These are phyloP conservation scores for Nitzschia sp. DNA, from an alignment of 108 stramenopile genomes.

Conservation along the genomic window DNA sequence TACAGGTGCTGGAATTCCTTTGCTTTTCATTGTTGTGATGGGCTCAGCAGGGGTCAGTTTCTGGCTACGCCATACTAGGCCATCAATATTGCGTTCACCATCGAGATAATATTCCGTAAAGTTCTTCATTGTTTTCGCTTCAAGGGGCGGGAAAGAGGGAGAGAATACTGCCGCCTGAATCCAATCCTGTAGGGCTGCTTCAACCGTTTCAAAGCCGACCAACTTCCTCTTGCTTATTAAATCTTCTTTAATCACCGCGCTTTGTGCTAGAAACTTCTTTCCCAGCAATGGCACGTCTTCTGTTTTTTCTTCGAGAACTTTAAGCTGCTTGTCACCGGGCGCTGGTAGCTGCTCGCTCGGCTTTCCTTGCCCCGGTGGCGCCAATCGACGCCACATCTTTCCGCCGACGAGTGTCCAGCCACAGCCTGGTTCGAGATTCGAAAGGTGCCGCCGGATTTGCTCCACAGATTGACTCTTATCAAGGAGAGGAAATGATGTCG, in stretches of 20 bases:
- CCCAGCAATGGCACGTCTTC: background rate
- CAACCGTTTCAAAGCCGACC: slow-evolving; percentile 54
- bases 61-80: slow-evolving; percentile 46
- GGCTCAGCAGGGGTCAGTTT: background rate
- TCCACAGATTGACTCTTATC: background rate
- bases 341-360: background rate
- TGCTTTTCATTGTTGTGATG: background rate
- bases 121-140: slow-evolving; percentile 17
- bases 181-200: slow-evolving; percentile 69
- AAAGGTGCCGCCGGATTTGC: slow-evolving; percentile 11
- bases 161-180: slow-evolving; percentile 13
- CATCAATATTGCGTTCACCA: slow-evolving; percentile 46
- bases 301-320: background rate
- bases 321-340: background rate
- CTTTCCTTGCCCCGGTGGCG: background rate
- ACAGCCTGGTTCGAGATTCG: background rate
- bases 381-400: slow-evolving; percentile 1
- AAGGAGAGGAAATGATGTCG: slow-evolving; percentile 22
- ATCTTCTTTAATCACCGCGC: slow-evolving; percentile 55
- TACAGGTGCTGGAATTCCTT: background rate
- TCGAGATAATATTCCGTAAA: slow-evolving; percentile 51
- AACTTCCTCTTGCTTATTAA: slow-evolving; percentile 35
- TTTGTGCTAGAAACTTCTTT: background rate
- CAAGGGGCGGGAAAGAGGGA: slow-evolving; percentile 8
- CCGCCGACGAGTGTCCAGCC: slow-evolving; percentile 20